Conservation (phyloP, 306 rosid genomes). For the Canavalia gladiata region DNA sequence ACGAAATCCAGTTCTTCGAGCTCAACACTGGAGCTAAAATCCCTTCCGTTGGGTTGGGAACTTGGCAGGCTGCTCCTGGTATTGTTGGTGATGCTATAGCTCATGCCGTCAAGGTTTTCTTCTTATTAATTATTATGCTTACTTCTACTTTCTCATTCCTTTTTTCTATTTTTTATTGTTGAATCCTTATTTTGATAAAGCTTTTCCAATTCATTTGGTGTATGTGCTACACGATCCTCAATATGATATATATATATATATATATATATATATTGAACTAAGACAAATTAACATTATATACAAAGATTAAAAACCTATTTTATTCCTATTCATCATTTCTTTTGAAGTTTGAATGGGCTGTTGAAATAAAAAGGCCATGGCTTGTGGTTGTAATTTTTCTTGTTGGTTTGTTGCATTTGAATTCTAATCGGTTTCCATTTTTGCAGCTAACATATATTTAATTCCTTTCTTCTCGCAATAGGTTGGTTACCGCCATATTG, state of each 20-base stretch:
- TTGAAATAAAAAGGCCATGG: neutral
- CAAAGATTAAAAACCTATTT: too few species aligned
- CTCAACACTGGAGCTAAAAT: conserved; percentile 76
- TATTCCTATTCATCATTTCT: too few species aligned
- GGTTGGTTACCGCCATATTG: conserved; percentile 79
- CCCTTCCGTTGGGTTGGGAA: conserved; percentile 75
- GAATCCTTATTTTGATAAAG: neutral
- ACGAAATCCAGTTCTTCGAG: conserved; percentile 50
- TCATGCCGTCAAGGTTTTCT: conserved; percentile 60
- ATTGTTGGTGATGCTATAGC: conserved; percentile 61
- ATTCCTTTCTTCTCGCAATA: conserved; percentile 30
- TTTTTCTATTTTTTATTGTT: neutral
- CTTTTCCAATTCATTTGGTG: too few species aligned
- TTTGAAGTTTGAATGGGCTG: neutral
- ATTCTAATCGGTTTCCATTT: neutral
- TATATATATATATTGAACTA: too few species aligned
- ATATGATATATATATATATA: too few species aligned
- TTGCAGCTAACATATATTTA: neutral
- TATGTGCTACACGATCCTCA: too few species aligned
- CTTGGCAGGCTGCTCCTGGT: conserved; percentile 74
- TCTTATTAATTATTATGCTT: neutral
- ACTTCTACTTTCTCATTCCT: neutral
- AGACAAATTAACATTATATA: too few species aligned
- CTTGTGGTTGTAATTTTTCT: neutral
- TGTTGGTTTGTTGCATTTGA: neutral